Percentiles rank a stretch among this genome's conserved stretches.
Conservation (phyloP, 1,284 basidiomycete genomes). For the Spongispora temasekensis region DNA sequence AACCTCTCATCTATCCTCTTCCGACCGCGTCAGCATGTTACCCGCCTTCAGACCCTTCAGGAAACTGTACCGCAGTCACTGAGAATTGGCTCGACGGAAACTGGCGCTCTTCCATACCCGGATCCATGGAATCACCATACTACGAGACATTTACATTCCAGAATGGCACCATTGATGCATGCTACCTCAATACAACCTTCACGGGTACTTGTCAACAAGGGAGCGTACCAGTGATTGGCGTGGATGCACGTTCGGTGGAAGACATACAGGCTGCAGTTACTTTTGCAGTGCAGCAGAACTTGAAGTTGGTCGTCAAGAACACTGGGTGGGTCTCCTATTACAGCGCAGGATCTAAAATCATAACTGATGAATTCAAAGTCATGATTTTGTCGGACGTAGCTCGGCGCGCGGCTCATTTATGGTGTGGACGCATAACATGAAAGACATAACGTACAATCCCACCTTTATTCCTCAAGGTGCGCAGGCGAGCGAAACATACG, state of each 20-base stretch:
- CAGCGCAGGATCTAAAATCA: neutral
- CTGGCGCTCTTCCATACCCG: slow-evolving; percentile 44
- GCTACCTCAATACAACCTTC: slow-evolving; percentile 17
- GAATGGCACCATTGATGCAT: slow-evolving; percentile 43
- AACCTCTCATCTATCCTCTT: slow-evolving; percentile 30
- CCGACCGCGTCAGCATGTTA: slow-evolving; percentile 33
- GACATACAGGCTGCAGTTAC: slow-evolving; percentile 41
- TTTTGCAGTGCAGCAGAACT: slow-evolving; percentile 38
- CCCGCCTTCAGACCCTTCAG: slow-evolving; percentile 16
- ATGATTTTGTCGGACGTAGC: slow-evolving; percentile 43
- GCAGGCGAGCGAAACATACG: slow-evolving; percentile 13
- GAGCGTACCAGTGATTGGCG: slow-evolving; percentile 18
- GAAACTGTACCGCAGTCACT: slow-evolving; percentile 31
- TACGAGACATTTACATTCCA: slow-evolving; percentile 42
- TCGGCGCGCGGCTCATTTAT: slow-evolving; percentile 39
- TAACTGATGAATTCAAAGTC: slow-evolving; percentile 17
- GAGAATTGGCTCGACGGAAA: slow-evolving; percentile 33
- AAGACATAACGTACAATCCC: slow-evolving; percentile 35
- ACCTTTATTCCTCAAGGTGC: slow-evolving; percentile 37
- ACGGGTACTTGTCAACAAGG: slow-evolving; percentile 14
- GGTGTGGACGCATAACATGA: slow-evolving; percentile 44
- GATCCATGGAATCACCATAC: slow-evolving; percentile 42
- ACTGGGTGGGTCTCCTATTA: slow-evolving; percentile 33
- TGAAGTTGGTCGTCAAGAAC: slow-evolving; percentile 50
- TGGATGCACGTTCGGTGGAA: slow-evolving; percentile 31